These are phyloP conservation scores for Neonectria hederae DNA, from an alignment of 2,329 filamentous ascomycete species.

Conservation along the genomic window DNA sequence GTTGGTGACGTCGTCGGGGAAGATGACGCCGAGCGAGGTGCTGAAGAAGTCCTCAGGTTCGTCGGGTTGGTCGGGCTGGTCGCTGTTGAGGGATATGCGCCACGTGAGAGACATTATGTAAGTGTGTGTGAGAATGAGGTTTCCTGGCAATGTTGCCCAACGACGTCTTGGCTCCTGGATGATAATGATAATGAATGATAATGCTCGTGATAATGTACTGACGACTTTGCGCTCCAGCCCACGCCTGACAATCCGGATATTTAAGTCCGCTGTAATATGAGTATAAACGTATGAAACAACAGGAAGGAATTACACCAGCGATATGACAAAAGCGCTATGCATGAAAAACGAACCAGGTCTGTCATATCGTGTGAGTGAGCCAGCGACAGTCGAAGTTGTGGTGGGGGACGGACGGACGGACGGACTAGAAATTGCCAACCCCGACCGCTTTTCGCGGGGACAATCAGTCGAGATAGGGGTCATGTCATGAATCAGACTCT, in stretches of 20 bases:
- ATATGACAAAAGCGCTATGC: neutral
- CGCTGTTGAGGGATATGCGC: conserved; percentile 43
- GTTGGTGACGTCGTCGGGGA: conserved; percentile 73
- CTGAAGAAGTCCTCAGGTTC: conserved; percentile 68
- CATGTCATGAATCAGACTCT: too few species aligned
- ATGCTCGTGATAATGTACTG: too few species aligned
- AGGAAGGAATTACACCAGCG: too few species aligned
- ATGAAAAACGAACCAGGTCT: neutral
- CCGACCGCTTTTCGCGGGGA: conserved; percentile 25
- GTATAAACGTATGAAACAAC: neutral
- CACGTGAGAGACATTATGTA: conserved; percentile 54
- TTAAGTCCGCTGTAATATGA: neutral
- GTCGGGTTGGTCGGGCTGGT: conserved; percentile 15
- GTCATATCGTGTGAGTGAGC: neutral
- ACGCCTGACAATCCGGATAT: neutral
- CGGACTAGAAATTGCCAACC: conserved; percentile 16
- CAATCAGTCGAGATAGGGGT: too few species aligned
- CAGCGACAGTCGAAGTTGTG: neutral
- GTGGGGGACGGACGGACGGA: conserved; percentile 12
- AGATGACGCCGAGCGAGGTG: conserved; percentile 69
- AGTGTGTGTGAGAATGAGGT: too few species aligned
- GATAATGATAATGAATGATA: neutral
- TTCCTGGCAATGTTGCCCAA: neutral
- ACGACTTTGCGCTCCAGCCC: neutral
- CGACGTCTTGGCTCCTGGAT: neutral